Evolutionary conservation across 257 asterid genomes (phyloP), one percentile per base, ranked within the genome.

Genomic region (Jacaranda copaia): DNA sequence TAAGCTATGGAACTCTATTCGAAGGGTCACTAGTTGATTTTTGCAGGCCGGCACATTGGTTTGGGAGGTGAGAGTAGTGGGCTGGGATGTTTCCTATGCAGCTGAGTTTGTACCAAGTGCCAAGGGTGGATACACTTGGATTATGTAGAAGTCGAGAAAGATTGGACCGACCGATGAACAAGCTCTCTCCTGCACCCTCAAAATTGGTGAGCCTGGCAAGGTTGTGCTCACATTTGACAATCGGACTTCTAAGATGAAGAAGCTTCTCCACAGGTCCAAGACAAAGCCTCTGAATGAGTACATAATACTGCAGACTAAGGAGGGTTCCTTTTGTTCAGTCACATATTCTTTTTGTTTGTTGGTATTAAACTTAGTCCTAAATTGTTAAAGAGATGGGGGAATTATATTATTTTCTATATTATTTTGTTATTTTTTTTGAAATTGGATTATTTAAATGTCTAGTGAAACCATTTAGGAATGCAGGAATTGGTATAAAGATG

Each of bases 71-170:
- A n/a, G n/a, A n/a, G n/a, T n/a, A n/a, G n/a, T n/a, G n/a, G n/a
- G n/a, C n/a, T n/a, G n/a, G n/a, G n/a, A n/a, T n/a, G n/a, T n/a
- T n/a, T n/a, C n/a, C 0, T 89, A 89, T 45, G 94, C 89, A 9
- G 91, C 92, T 3, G 96, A 90, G 77, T 90, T 89, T 66, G 87
- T 87, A 38, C 94, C 94, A 1, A 79, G 70, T 46, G 89, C 82
- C 1, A 91, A 89, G 62, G 95, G 85, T 0, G 92, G 92, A 40
- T 91, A 91, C 89, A 91, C 97, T 11, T 81, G 89, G 81, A 88
- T 91, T 5, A 69, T 91, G 7, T 87, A 88, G 35, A 91, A 91
- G 81, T 60, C 90, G 18, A 86, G 95, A 81, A 91, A 89, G 83
- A 85, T 89, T 39, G 89, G 87, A 40, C 70, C 91, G 8, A 18